Base-by-base conservation (phyloP, 2,329 filamentous ascomycete species). In the Aspergillus calidoustus region DNA sequence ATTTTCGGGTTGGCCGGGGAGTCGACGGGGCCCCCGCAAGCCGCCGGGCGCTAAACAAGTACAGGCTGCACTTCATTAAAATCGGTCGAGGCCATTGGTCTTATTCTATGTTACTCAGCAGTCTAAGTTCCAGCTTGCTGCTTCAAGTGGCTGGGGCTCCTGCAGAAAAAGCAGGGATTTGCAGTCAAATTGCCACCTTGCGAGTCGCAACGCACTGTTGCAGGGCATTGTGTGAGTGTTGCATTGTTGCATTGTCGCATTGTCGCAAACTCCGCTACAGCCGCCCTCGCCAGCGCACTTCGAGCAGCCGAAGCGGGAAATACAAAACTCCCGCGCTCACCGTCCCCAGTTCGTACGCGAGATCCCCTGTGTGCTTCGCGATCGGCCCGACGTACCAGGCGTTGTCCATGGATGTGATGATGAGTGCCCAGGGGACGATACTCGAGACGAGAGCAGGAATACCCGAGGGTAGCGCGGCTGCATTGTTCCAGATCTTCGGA, bases 341-440 rank as follows among this genome's bases (percentile, higher is more conserved):
- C 13, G 50, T 53, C 28, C 50, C 50, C 28, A 53, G 38, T 30
- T 53, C 50, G 38, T 53, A 53, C 13, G 50, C 50, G 25, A 53
- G 23, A 22, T 53, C 50, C 15, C 50, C 50, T 28, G 38, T 34
- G 13, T 28, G 17, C 28, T 13, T 38, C 30, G 50, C 50, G 17
- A 53, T 38, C 50, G 50, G 50, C 28, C 50, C 50, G 38, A 53
- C 50, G 38, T 38, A 53, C 50, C 50, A 53, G 4, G 50, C 3
- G 17, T 30, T 53, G 17, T 19, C 19, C 50, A 53, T 53, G 17
- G 28, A 38, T 17, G 30, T 53, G 28, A 53, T 38, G 34, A 53
- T 53, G 19, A 53, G 30, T 19, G 30, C 50, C 50, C 50, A 53
- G 17, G 50, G 50, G 28, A 53, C 50, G 17, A 53, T 4, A 41